Conservation (phyloP, 345 rosid species). For the Angophora floribunda region DNA sequence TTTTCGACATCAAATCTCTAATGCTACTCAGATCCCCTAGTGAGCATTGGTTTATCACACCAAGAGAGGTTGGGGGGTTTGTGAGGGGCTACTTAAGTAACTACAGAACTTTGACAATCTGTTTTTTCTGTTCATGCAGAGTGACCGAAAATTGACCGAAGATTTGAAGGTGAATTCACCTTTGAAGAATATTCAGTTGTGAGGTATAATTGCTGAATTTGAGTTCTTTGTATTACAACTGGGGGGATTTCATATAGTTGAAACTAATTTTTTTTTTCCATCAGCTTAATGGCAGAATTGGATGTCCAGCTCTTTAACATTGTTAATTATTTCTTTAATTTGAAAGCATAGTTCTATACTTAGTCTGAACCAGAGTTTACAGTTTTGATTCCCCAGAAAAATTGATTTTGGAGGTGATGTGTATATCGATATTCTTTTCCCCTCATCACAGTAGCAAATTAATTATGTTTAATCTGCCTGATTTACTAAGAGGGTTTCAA, state of each 20-base stretch:
- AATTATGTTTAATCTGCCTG: not conserved
- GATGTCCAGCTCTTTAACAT: not conserved
- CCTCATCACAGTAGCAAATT: not conserved
- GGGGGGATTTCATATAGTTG: not conserved
- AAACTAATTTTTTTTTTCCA: not conserved
- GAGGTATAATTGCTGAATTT: not conserved
- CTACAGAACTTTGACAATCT: not conserved
- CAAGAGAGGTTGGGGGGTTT: not conserved
- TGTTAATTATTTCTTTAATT: not conserved
- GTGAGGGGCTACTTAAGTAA: not conserved
- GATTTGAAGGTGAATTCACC: slow-evolving; percentile 2
- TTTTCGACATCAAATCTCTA: not conserved
- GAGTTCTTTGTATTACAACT: not conserved
- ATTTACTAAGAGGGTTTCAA: not conserved
- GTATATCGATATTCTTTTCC: not conserved
- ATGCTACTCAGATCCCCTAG: not conserved
- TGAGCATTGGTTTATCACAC: not conserved
- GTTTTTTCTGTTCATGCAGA: not conserved
- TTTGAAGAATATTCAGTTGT: not conserved
- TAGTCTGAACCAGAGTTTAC: not conserved
- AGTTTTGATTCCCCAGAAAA: not conserved
- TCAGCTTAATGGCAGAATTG: not conserved
- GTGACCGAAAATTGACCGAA: not conserved
- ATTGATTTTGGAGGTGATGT: not conserved
- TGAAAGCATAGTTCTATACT: not conserved